A percentile compares a stretch with the other conserved stretches of the same genome.
Evolutionary conservation across 345 rosid genomes (phyloP).

Genomic region (Rubroshorea leprosula): DNA sequence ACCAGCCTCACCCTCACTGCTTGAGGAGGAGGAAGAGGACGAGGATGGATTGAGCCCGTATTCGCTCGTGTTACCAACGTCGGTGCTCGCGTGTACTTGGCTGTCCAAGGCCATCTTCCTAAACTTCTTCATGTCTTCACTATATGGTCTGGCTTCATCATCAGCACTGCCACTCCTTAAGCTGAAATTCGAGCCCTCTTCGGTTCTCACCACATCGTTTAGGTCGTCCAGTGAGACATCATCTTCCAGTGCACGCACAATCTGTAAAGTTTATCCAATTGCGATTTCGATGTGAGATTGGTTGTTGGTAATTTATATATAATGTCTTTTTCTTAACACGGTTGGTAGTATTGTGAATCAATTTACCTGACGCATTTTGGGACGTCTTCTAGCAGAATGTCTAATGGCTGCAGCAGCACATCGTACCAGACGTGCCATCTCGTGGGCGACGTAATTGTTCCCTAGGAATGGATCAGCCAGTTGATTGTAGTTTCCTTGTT

Average conservation of each 20-base stretch:
- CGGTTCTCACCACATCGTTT: slow-evolving; percentile 39
- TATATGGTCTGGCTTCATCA: slow-evolving; percentile 29
- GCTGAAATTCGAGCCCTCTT: slow-evolving; percentile 26
- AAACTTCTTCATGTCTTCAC: slow-evolving; percentile 45
- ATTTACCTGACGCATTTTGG: slow-evolving; percentile 66
- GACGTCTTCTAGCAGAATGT: slow-evolving; percentile 67
- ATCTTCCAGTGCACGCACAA: slow-evolving; percentile 69
- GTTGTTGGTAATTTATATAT: too few relatives aligned
- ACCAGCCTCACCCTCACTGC: slow-evolving; percentile 37
- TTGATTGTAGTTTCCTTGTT: slow-evolving; percentile 42
- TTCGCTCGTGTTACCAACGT: slow-evolving; percentile 62
- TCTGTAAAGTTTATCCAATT: slow-evolving; percentile 15
- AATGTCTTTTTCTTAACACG: too few relatives aligned
- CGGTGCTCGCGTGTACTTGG: slow-evolving; percentile 44
- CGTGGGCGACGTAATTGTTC: slow-evolving; percentile 37
- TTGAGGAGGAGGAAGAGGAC: too few relatives aligned
- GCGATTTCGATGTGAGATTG: too few relatives aligned
- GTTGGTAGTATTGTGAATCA: too few relatives aligned
- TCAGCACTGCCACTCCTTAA: slow-evolving; percentile 29
- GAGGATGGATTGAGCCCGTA: slow-evolving; percentile 69
- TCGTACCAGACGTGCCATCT: slow-evolving; percentile 68
- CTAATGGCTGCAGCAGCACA: slow-evolving; percentile 76
- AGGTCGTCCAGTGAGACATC: slow-evolving; percentile 57
- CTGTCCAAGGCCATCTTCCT: slow-evolving; percentile 39
- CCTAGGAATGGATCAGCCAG: slow-evolving; percentile 68